Evolutionary conservation across 2,329 filamentous ascomycete species (phyloP), one percentile per base, ranked within the genome.

Genomic region (Dothistroma pini): DNA sequence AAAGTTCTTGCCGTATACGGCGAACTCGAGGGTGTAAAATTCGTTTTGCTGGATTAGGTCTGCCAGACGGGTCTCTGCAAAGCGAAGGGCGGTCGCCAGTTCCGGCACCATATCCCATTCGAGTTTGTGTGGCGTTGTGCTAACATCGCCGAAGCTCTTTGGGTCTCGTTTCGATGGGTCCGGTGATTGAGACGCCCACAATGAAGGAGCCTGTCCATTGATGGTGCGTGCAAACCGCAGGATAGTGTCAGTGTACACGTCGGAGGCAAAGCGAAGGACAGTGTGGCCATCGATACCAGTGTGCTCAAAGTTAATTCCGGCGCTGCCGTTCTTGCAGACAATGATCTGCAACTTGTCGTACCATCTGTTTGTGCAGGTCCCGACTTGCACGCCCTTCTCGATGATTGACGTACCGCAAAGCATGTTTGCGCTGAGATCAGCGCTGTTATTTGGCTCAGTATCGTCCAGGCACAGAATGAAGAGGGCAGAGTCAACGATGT

Each of bases 291-390:
- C 95, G 5, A 99, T 93, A 67, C 95, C 95, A 0, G 95, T 99
- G 72, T 99, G 95, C 75, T 99, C 95, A 71, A 99, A 97, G 78
- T 99, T 99, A 85, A 99, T 97, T 6, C 95, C 95, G 0, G 95
- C 95, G 72, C 91, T 96, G 60, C 95, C 95, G 76, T 97, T 99
- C 79, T 96, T 96, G 82, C 95, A 97, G 55, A 99, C 95, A 58
- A 99, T 97, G 64, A 99, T 97, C 74, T 99, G 95, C 53, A 99
- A 82, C 79, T 99, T 99, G 78, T 99, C 95, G 72, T 99, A 99
- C 95, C 95, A 99, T 63, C 95, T 84, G 76, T 99, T 99, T 14
- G 93, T 97, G 78, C 95, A 99, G 1, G 95, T 97, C 32, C 95
- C 95, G 50, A 97, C 92, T 77, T 99, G 95, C 1, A 99, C 90